Percentiles rank a stretch among this genome's conserved stretches.
phyloP scores from a whole-genome alignment of 2,329 filamentous ascomycete genomes.

The Exophiala bonariae region DNA sequence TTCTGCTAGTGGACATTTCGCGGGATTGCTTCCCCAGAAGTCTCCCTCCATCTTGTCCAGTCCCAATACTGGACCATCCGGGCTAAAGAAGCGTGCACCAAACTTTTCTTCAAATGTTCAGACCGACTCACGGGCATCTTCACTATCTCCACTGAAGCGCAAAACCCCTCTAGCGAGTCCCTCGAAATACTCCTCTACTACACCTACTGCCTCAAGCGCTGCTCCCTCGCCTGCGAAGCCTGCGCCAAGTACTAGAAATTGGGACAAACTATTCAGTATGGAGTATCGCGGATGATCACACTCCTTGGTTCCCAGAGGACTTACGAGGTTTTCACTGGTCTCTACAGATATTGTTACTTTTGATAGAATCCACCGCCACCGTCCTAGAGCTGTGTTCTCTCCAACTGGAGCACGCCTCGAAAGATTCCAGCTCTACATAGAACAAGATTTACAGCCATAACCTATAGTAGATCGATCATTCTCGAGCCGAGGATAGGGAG shows the following conservation, averaged over 20 bases:
- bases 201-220: slow-evolving; percentile 12
- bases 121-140: slow-evolving; percentile 5
- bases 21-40: too few species aligned
- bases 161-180: slow-evolving; percentile 15
- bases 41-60: neutral
- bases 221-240: slow-evolving; percentile 29
- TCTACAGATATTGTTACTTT: too few species aligned
- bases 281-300: slow-evolving; percentile 34
- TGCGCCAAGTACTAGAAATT: slow-evolving; percentile 24
- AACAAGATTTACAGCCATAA: too few species aligned
- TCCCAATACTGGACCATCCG: neutral
- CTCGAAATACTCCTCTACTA: slow-evolving; percentile 3
- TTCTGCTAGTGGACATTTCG: too few species aligned
- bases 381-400: too few species aligned
- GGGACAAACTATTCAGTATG: slow-evolving; percentile 45
- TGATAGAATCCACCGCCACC: too few species aligned
- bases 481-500: too few species aligned
- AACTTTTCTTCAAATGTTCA: slow-evolving; percentile 1
- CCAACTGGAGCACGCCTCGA: too few species aligned
- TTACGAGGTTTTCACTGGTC: too few species aligned
- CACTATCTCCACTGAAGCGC: slow-evolving; percentile 18
- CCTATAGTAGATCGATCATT: too few species aligned
- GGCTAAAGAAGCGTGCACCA: slow-evolving; percentile 3
- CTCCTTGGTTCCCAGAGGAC: too few species aligned
- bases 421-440: too few species aligned